These are phyloP conservation scores for Mycena amicta DNA, from an alignment of 768 basidiomycete species.

Conservation along the genomic window DNA sequence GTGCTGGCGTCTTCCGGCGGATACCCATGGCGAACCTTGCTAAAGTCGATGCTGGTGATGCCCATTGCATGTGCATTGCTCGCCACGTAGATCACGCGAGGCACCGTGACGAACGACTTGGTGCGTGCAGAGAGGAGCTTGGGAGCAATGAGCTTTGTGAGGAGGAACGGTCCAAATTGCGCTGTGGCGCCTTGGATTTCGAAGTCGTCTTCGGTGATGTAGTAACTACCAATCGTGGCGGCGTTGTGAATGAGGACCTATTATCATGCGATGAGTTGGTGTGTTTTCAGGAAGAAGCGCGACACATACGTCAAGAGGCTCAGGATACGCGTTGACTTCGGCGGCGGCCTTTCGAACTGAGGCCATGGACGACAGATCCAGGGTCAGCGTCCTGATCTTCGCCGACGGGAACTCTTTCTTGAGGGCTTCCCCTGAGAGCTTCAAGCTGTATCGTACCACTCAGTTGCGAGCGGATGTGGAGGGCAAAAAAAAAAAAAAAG, in stretches of 20 bases:
- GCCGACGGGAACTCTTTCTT: too few species aligned
- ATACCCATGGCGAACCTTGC: slow-evolving; percentile 6
- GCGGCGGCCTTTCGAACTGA: too few species aligned
- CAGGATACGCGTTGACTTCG: too few species aligned
- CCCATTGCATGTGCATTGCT: slow-evolving; percentile 13
- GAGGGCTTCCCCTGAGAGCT: too few species aligned
- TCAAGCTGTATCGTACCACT: too few species aligned
- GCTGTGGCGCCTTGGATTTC: slow-evolving; percentile 13
- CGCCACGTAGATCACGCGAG: slow-evolving; percentile 15
- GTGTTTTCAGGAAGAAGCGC: too few species aligned
- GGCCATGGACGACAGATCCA: too few species aligned
- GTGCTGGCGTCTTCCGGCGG: not conserved
- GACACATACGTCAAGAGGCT: too few species aligned
- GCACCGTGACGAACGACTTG: not conserved
- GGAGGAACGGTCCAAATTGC: slow-evolving; percentile 19
- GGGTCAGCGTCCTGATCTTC: too few species aligned
- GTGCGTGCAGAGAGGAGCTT: slow-evolving; percentile 1
- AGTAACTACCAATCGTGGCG: slow-evolving; percentile 2
- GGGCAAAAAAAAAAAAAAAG: too few species aligned
- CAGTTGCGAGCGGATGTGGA: too few species aligned
- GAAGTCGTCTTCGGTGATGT: slow-evolving; percentile 9
- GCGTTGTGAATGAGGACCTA: slow-evolving; percentile 22
- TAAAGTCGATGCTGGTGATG: slow-evolving; percentile 9
- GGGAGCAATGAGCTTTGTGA: slow-evolving; percentile 15
- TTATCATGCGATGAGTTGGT: too few species aligned